Evolutionary conservation across 139 green algal species (phyloP), one percentile per base, ranked within the genome.

Genomic region (Chlamydomonas eustigma): DNA sequence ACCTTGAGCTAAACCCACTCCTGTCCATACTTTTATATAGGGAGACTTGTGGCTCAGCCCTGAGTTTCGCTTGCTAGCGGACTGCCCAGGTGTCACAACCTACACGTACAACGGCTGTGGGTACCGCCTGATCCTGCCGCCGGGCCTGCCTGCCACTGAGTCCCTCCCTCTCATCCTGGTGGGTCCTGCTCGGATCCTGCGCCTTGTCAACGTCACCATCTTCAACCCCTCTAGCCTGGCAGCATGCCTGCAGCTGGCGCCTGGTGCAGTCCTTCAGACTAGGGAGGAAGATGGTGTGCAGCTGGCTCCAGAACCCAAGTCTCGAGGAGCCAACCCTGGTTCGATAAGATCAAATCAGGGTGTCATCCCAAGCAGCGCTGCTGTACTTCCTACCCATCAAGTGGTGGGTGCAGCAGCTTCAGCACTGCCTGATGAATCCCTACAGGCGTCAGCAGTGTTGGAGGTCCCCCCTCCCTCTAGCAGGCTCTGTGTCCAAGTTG

Each of bases 91-190:
- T 12, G 33, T 80, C 30, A 63, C 71, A 0, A 33, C 82, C 8
- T 92, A 86, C 64, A 77, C 91, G 36, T 96, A 94, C 73, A 88
- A 98, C 71, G 93, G 58, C n/a, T 50, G 33, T 28, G 84, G 88
- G 35, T 75, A 87, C 39, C 65, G 84, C 0, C 74, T 96, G 51
- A 77, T 93, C 35, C 80, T 96, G 75, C 88, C 89, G 12, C 67
- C 68, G 2, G 80, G 77, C 44, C 76, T 92, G 37, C 73, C 80
- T n/a, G 67, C 84, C 31, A 69, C 80, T 2, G 89, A 94, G 71
- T 64, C 64, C 5, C 64, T 96, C 37, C 94, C 94, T 2, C 81
- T 98, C 25, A 91, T 98, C 37, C 51, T 97, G 25, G 81, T 98
- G 3, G 94, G 92, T 22, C 1, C 82, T 1, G 81, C 80, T 8